These are phyloP conservation scores for Entomortierella beljakovae DNA, from an alignment of 192 early-diverging fungal genomes.

Conservation along the genomic window DNA sequence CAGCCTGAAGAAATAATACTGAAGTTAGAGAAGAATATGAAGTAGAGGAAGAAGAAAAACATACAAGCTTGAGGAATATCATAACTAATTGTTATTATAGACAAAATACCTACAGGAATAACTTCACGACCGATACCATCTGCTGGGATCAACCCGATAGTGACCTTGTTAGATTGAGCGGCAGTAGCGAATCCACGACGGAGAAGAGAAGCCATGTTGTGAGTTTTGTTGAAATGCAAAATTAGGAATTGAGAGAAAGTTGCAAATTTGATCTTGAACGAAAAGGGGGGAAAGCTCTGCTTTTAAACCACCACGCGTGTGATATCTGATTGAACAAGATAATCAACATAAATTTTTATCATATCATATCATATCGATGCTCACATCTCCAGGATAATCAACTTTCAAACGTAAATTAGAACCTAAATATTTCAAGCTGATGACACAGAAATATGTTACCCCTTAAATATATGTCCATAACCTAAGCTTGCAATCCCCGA, in stretches of 20 bases:
- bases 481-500: no score
- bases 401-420: no score
- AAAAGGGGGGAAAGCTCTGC: neutral
- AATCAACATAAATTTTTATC: neutral
- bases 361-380: neutral
- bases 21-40: neutral
- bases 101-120: slow-evolving; percentile 74
- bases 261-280: neutral
- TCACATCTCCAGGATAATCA: no score
- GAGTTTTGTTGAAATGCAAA: neutral
- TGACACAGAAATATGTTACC: no score
- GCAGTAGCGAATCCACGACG: slow-evolving; percentile 53
- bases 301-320: no score
- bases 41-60: neutral
- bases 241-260: neutral
- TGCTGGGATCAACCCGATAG: slow-evolving; percentile 93
- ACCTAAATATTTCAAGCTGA: no score
- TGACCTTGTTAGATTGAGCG: slow-evolving; percentile 66
- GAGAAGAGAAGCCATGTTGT: slow-evolving; percentile 43
- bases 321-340: no score
- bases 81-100: neutral
- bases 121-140: slow-evolving; percentile 98
- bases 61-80: neutral
- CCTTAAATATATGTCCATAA: no score
- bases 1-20: slow-evolving; percentile 67